Base-by-base conservation (phyloP, 2,329 filamentous ascomycete genomes). In the Neocucurbitaria cava region DNA sequence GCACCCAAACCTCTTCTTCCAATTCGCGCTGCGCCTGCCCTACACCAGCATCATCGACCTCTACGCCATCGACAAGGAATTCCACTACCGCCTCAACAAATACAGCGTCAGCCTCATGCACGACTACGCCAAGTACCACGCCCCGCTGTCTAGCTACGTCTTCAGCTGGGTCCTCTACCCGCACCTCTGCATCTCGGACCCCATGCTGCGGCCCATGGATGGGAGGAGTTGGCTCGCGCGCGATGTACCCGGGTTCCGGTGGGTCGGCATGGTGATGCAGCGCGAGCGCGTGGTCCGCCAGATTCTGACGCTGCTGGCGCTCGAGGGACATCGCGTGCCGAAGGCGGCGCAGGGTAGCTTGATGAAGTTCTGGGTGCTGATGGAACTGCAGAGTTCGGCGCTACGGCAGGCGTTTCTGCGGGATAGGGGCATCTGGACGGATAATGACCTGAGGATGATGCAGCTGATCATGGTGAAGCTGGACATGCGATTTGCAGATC, bases 401-500 rank as follows among this genome's bases (percentile, higher is more conserved):
- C 77, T 82, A 13, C 85, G 91, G 1, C 73, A 81, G 5, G 77
- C 77, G 1, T 76, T 88, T 5, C 71, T 91, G 5, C 78, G 78
- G 26, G 85, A 85, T 69, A 47, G 49, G 9, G 61, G 66, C 0
- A 78, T 87, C 43, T 89, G 89, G 81, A 77, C 81, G 9, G 78
- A 88, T 52, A 55, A 70, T 3, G 86, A 91, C 66, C 72, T 95
- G 9, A 83, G 85, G 67, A 80, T 84, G 46, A 80, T 84, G 2
- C 84, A 87, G 40, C 73, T 88, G 54, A 87, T 94, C 77, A 78
- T 91, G 60, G 68, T 90, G 58, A 93, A 94, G 76, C 82, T 95
- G 15, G 82, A 86, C 66, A 86, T 92, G 83, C 80, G 81, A 49
- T 87, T 91, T 73, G 85, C 83, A 52, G 83, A 90, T 59, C 88